Base-by-base conservation (phyloP, 257 asterid species). In the Capsicum pubescens region DNA sequence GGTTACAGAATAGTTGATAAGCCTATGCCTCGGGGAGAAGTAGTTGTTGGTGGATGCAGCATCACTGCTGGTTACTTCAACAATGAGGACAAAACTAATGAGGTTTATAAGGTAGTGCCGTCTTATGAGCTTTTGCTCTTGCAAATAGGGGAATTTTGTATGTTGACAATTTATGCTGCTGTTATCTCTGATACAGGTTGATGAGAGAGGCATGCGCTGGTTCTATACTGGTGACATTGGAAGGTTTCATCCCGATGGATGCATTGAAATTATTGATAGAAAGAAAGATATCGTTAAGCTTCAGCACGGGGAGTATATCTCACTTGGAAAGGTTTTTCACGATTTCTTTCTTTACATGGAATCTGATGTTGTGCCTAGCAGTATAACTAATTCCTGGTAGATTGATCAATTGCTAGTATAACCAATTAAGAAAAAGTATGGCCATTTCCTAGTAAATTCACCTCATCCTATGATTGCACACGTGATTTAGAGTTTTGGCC, bases 11-110 rank as follows among this genome's bases (percentile, higher is more conserved):
- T 77, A 80, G 82, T 87, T 7, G 99, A 95, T 87, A 92, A 92
- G 87, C 99, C 99, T 81, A 91, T 92, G 98, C 97, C 99, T 35
- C 93, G 98, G 72, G 99, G 98, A 87, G 99, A 95, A 86, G 90
- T 95, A 19, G 91, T 93, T 19, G 87, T 93, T 81, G 99, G 99
- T 82, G 99, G 99, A 81, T 90, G 92, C 87, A 92, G 97, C 76
- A 95, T 95, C 64, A 93, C 94, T 84, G 95, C 97, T 84, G 99
- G 99, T 84, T 95, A 95, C 86, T 95, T 92, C 86, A 93, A 92
- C 83, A 93, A 90, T 82, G 99, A 93, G 76, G 91, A 85, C 35
- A 94, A 95, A 90, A 95, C 99, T 21, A 90, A 84, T 60, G 97
- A 95, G 88, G 98, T 92, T 19, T 95, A 91, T 85, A 90, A 89